Conservation (phyloP, 257 asterid species). For the Solanum sparsipilum region DNA sequence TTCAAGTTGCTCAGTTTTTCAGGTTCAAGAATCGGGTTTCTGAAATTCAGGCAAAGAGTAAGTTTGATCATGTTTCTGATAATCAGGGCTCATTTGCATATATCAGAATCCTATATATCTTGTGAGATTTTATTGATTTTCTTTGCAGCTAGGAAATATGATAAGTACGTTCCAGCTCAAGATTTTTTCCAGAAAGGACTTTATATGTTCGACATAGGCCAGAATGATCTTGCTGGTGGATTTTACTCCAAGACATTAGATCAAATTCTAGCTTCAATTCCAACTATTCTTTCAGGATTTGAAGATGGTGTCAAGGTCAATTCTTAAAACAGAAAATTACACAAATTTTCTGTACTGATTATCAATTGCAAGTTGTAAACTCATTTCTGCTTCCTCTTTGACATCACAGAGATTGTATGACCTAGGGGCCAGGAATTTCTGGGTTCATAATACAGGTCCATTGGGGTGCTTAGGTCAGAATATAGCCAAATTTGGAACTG, state of each 20-base stretch:
- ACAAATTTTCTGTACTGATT: not conserved
- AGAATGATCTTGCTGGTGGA: slow-evolving; percentile 91
- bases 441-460: slow-evolving; percentile 97
- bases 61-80: not conserved
- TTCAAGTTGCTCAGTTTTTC: slow-evolving; percentile 82
- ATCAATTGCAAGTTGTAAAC: not conserved
- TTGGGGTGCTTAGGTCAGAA: slow-evolving; percentile 89
- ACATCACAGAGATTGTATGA: slow-evolving; percentile 51
- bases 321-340: not conserved
- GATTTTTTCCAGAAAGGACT: slow-evolving; percentile 63
- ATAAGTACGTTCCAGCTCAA: slow-evolving; percentile 55
- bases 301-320: slow-evolving; percentile 66
- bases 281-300: slow-evolving; percentile 46
- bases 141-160: slow-evolving; percentile 49
- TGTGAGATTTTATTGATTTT: not conserved
- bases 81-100: not conserved
- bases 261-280: slow-evolving; percentile 81
- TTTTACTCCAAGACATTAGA: slow-evolving; percentile 77
- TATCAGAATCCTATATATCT: not conserved
- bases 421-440: slow-evolving; percentile 76
- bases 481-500: slow-evolving; percentile 69
- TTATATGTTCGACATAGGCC: slow-evolving; percentile 93
- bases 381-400: not conserved
- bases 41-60: slow-evolving; percentile 55
- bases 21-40: slow-evolving; percentile 70